A percentile compares a stretch with the other conserved stretches of the same genome.
phyloP scores from a whole-genome alignment of 176 grass and related monocot genomes.

The Thalia dealbata region DNA sequence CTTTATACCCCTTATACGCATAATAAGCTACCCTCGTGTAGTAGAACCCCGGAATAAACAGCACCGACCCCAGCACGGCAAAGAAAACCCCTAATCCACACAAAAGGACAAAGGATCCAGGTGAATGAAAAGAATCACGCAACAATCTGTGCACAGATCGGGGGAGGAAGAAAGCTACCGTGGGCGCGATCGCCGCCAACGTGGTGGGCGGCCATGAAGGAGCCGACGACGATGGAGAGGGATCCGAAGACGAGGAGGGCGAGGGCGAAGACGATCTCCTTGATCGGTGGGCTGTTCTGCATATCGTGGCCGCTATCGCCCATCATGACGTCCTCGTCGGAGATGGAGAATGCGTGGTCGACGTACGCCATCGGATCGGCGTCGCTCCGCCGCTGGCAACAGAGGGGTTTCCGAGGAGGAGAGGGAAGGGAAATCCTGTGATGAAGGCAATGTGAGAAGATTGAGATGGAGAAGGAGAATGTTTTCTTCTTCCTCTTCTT shows the following conservation, averaged over 20 bases:
- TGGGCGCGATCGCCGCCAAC: slow-evolving; percentile 86
- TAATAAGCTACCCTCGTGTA: slow-evolving; percentile 97
- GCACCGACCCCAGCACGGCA: slow-evolving; percentile 66
- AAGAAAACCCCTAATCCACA: slow-evolving; percentile 70
- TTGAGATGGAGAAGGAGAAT: not conserved
- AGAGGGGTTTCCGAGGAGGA: not conserved
- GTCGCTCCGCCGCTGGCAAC: not conserved
- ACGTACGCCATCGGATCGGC: slow-evolving; percentile 75
- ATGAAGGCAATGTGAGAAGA: not conserved
- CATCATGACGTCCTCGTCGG: slow-evolving; percentile 85
- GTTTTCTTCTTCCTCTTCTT: not conserved
- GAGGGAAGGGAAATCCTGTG: not conserved
- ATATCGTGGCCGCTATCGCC: slow-evolving; percentile 40
- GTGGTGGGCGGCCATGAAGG: slow-evolving; percentile 61
- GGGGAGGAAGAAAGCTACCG: slow-evolving; percentile 29
- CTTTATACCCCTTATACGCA: slow-evolving; percentile 83
- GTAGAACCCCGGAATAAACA: slow-evolving; percentile 97
- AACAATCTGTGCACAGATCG: not conserved
- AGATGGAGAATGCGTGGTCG: slow-evolving; percentile 95
- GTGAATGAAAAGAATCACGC: not conserved
- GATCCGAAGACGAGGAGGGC: slow-evolving; percentile 84
- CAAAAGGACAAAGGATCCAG: not conserved
- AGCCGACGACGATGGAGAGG: slow-evolving; percentile 43
- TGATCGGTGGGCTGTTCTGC: slow-evolving; percentile 53
- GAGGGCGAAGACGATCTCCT: slow-evolving; percentile 94